These are phyloP conservation scores for Sapria himalayana DNA, from an alignment of 345 rosid genomes.

Conservation along the genomic window DNA sequence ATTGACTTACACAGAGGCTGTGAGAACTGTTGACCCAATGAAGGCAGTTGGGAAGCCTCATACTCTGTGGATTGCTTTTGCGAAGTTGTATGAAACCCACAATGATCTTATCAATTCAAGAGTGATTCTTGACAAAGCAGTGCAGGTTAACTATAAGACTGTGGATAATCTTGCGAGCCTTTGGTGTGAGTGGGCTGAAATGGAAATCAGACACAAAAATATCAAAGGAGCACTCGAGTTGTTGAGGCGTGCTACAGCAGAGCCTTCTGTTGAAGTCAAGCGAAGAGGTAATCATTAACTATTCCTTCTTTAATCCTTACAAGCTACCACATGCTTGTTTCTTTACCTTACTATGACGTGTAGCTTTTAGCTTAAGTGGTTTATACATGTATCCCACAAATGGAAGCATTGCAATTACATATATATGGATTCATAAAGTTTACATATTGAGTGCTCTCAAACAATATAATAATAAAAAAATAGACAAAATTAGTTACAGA, in stretches of 20 bases:
- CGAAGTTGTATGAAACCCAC: conserved; percentile 72
- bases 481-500: too few relatives aligned
- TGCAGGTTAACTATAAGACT: conserved; percentile 72
- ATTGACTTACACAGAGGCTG: conserved; percentile 84
- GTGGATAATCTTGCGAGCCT: conserved; percentile 86
- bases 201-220: conserved; percentile 77
- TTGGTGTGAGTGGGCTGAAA: conserved; percentile 99
- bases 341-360: too few relatives aligned
- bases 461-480: too few relatives aligned
- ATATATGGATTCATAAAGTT: too few relatives aligned
- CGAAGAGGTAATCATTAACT: conserved; percentile 39
- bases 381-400: too few relatives aligned
- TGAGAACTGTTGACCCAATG: conserved; percentile 85
- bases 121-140: conserved; percentile 92
- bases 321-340: too few relatives aligned
- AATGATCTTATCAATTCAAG: conserved; percentile 64
- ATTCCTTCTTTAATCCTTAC: background rate
- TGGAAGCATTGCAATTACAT: too few relatives aligned
- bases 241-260: conserved; percentile 90
- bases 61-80: conserved; percentile 82
- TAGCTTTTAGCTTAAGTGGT: too few relatives aligned
- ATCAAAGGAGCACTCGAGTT: conserved; percentile 72
- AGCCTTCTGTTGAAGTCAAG: conserved; percentile 87
- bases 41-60: conserved; percentile 98
- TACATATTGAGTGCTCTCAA: too few relatives aligned